Conservation (phyloP, 2,329 filamentous ascomycete species). For the Sporothrix euskadiensis region DNA sequence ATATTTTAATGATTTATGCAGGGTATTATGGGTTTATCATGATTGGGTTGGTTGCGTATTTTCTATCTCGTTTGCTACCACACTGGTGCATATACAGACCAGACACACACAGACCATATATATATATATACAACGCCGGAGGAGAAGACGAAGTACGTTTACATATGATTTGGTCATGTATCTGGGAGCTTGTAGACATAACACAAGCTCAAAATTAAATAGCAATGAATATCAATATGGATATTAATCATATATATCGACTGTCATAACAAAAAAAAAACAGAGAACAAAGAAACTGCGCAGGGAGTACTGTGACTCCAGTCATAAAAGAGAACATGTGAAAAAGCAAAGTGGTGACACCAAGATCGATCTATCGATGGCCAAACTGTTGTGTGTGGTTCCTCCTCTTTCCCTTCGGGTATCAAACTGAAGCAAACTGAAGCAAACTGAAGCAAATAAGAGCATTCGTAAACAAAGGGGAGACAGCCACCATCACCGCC, state of each 20-base stretch:
- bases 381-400: not conserved
- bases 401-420: constrained; percentile 7
- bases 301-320: not conserved
- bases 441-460: too few species aligned
- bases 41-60: not conserved
- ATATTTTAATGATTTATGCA: not conserved
- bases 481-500: not conserved
- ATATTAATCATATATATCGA: not conserved
- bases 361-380: constrained; percentile 10
- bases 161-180: constrained; percentile 1
- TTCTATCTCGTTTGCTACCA: not conserved
- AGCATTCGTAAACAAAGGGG: not conserved
- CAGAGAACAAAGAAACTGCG: not conserved
- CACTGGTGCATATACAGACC: not conserved
- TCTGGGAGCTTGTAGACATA: not conserved
- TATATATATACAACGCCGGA: not conserved
- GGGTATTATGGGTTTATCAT: not conserved
- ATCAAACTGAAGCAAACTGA: not conserved
- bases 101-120: not conserved
- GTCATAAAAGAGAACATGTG: not conserved
- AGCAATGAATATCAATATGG: not conserved
- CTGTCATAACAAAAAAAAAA: not conserved
- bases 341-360: constrained; percentile 9
- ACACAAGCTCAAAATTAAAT: not conserved
- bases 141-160: not conserved